Conservation (phyloP, 1,139 yeast species). For the Kodamaea sp. region DNA sequence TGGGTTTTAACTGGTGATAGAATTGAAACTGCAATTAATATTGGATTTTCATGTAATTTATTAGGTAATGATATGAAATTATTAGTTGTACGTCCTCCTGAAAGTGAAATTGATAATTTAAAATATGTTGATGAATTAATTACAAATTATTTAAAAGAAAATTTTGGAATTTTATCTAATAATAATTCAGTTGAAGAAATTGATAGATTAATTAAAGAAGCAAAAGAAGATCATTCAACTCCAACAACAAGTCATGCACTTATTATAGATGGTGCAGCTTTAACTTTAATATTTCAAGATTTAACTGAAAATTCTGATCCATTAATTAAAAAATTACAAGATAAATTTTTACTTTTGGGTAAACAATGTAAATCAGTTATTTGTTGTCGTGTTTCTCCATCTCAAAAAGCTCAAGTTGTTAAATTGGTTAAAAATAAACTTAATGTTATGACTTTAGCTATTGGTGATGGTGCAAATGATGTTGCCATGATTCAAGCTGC, state of each 20-base stretch:
- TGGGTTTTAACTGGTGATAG: slow-evolving; percentile 99
- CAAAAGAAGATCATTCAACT: slow-evolving; percentile 48
- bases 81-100: slow-evolving; percentile 49
- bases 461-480: slow-evolving; percentile 68
- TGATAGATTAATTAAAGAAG: slow-evolving; percentile 34
- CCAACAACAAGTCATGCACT: slow-evolving; percentile 48
- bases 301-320: slow-evolving; percentile 11
- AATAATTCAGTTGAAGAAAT: slow-evolving; percentile 21
- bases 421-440: slow-evolving; percentile 48
- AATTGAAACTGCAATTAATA: slow-evolving; percentile 96
- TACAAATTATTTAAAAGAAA: slow-evolving; percentile 37
- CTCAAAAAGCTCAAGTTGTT: slow-evolving; percentile 60
- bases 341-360: slow-evolving; percentile 52
- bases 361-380: slow-evolving; percentile 59
- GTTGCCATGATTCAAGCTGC: slow-evolving; percentile 70
- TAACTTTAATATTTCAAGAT: slow-evolving; percentile 38
- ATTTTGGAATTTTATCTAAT: slow-evolving; percentile 31
- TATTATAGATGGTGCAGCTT: slow-evolving; percentile 55
- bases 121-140: slow-evolving; percentile 33
- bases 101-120: slow-evolving; percentile 19
- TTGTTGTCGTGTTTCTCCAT: slow-evolving; percentile 64
- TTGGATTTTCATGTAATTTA: slow-evolving; percentile 93
- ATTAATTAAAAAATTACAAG: slow-evolving; percentile 14
- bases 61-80: slow-evolving; percentile 85
- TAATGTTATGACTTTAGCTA: slow-evolving; percentile 60